Conservation (phyloP, 441 rosid genomes). For the Daphne laureola region DNA sequence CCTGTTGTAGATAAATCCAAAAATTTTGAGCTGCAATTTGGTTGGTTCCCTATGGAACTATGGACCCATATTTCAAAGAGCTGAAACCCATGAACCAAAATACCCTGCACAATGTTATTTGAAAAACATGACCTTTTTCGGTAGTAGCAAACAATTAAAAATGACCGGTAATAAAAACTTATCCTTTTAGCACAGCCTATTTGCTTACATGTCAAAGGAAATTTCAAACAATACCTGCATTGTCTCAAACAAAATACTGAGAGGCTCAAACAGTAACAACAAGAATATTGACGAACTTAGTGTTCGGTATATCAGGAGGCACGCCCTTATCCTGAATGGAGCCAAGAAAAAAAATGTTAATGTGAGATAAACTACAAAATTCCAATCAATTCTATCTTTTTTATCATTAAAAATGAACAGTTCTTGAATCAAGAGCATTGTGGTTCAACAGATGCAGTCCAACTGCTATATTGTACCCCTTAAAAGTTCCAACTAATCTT, state of each 20-base stretch:
- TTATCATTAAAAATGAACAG: no score
- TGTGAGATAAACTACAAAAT: neutral
- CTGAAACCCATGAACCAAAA: slow-evolving; percentile 94
- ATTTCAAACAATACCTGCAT: slow-evolving; percentile 60
- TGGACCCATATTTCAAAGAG: slow-evolving; percentile 88
- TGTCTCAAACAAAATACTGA: slow-evolving; percentile 95
- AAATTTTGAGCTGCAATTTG: slow-evolving; percentile 61
- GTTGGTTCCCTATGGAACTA: slow-evolving; percentile 54
- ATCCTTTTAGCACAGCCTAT: neutral
- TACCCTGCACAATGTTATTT: slow-evolving; percentile 45
- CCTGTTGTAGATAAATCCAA: slow-evolving; percentile 77
- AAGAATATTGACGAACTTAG: slow-evolving; percentile 63
- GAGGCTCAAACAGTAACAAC: slow-evolving; percentile 88
- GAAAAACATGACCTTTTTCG: slow-evolving; percentile 9
- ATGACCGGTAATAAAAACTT: slow-evolving; percentile 7
- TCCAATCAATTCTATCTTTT: no score
- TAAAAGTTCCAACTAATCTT: neutral
- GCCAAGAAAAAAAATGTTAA: slow-evolving; percentile 9
- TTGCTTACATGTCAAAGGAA: neutral
- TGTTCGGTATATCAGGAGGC: slow-evolving; percentile 52
- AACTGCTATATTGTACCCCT: neutral
- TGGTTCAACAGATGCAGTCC: neutral
- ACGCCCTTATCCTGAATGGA: slow-evolving; percentile 72
- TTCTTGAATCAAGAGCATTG: no score
- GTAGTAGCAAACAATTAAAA: neutral